Percentiles rank a stretch among this genome's conserved stretches.
Conservation (phyloP, 148 eudicot species). For the Fallopia convolvulus region DNA sequence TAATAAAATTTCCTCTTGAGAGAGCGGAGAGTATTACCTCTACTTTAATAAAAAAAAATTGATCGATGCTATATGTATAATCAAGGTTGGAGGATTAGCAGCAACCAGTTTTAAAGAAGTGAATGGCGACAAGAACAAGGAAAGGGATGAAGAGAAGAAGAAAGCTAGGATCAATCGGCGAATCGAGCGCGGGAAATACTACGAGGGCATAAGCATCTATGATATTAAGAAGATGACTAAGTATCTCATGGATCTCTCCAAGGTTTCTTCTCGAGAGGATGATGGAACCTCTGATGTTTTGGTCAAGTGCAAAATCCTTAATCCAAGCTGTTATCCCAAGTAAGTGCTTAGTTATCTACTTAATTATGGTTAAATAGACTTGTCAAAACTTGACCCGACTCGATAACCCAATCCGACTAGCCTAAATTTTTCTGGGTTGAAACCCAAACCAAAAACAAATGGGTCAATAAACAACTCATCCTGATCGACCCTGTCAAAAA, state of each 20-base stretch:
- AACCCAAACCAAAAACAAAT: too few relatives aligned
- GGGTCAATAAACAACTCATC: too few relatives aligned
- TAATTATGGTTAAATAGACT: too few relatives aligned
- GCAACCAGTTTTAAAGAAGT: background rate
- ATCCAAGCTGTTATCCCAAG: background rate
- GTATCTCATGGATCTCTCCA: background rate
- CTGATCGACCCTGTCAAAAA: too few relatives aligned
- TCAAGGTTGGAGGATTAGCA: background rate
- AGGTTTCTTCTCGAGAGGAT: background rate
- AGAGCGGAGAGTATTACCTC: too few relatives aligned
- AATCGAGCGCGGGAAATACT: background rate
- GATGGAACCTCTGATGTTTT: background rate
- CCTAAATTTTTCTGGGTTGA: too few relatives aligned
- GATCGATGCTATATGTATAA: too few relatives aligned
- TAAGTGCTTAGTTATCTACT: too few relatives aligned
- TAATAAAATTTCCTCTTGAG: too few relatives aligned
- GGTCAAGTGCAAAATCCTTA: background rate
- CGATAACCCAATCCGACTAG: too few relatives aligned
- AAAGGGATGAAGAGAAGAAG: background rate
- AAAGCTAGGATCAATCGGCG: background rate
- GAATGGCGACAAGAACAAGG: background rate
- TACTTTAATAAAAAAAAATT: too few relatives aligned
- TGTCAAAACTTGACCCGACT: too few relatives aligned
- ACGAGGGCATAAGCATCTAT: background rate
- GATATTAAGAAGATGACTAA: background rate